Conservation (phyloP, 2,329 filamentous ascomycete genomes). For the Aspergillus quadricinctus region DNA sequence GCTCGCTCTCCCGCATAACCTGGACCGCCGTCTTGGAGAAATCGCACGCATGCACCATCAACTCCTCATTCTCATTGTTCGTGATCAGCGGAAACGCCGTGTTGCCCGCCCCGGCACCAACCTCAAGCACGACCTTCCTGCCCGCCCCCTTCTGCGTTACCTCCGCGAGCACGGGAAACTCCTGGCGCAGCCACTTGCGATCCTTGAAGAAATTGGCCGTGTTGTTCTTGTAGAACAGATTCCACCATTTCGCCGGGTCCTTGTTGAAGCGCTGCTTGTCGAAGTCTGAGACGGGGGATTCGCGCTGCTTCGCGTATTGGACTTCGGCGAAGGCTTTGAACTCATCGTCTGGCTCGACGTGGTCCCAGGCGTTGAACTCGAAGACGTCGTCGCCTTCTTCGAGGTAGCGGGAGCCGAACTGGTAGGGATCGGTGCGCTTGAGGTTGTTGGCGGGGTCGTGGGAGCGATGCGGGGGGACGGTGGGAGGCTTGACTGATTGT, state of each 20-base stretch:
- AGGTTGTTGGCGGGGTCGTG: constrained; percentile 67
- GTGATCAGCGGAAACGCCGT: constrained; percentile 88
- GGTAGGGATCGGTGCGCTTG: constrained; percentile 88
- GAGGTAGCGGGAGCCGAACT: constrained; percentile 86
- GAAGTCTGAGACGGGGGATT: constrained; percentile 84
- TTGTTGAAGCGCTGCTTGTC: constrained; percentile 86
- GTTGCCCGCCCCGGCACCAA: constrained; percentile 93
- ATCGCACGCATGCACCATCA: constrained; percentile 90
- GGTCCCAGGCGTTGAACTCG: constrained; percentile 98
- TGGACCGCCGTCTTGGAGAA: constrained; percentile 94
- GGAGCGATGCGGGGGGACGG: constrained; percentile 59
- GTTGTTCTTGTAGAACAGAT: constrained; percentile 97
- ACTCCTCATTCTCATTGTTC: constrained; percentile 73
- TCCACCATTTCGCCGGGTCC: constrained; percentile 95
- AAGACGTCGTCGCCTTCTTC: constrained; percentile 84
- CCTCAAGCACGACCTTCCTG: constrained; percentile 71
- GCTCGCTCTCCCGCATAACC: constrained; percentile 75
- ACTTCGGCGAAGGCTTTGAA: constrained; percentile 82
- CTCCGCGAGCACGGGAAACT: constrained; percentile 82
- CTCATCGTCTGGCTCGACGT: constrained; percentile 85
- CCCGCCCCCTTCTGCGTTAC: constrained; percentile 69
- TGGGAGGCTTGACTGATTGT: constrained; percentile 44
- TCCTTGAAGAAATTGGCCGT: constrained; percentile 98
- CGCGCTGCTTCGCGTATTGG: constrained; percentile 80
- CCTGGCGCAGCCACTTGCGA: constrained; percentile 92